Base-by-base conservation (phyloP, 345 rosid genomes). In the Syzygium grande region DNA sequence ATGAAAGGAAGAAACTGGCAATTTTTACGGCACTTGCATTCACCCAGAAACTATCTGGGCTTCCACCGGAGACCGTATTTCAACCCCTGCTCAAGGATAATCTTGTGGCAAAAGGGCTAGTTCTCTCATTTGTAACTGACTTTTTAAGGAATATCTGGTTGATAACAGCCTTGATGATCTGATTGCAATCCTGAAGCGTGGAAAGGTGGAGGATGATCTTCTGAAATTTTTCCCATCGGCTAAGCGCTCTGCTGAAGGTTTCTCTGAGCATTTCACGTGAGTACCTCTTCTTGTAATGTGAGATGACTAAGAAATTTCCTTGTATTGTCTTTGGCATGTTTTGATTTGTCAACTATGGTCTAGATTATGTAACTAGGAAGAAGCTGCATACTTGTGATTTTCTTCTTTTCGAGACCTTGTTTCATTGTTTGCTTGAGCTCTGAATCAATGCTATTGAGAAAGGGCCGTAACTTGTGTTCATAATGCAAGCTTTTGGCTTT, bases 31-130 rank as follows among this genome's bases (percentile, higher is more conserved):
- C 99, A 2, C 99, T 98, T 88, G 96, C 98, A 17, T 97, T 98
- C 92, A 95, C 99, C 84, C 99, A 97, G 95, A 98, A 97, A 89
- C 94, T 97, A 55, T 98, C 99, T 41, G 99, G 99, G 88, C 94
- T 98, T 86, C 99, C 99, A 86, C 97, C 98, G 2, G 99, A 98
- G 93, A 96, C 98, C 14, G 99, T 98, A 84, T 94, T 98, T 92
- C 98, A 97, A 92, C 99, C 99, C 77, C 89, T 97, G 91, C 98
- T 98, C 63, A 98, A 98, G 94, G 99, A 97, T 91, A 97, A 96
- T 91, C 99, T 98, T 85, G 98, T 97, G 91, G 96, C 94, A 90
- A 98, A 98, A 92, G 99, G 99, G 97, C 92, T 98, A 94, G 99
- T 98, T 88, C 99, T 98, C 87, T 86, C 97, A 10, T 98, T 98